These are phyloP conservation scores for Tuber microsphaerosporum DNA, from an alignment of 495 filamentous ascomycete species.

Conservation along the genomic window DNA sequence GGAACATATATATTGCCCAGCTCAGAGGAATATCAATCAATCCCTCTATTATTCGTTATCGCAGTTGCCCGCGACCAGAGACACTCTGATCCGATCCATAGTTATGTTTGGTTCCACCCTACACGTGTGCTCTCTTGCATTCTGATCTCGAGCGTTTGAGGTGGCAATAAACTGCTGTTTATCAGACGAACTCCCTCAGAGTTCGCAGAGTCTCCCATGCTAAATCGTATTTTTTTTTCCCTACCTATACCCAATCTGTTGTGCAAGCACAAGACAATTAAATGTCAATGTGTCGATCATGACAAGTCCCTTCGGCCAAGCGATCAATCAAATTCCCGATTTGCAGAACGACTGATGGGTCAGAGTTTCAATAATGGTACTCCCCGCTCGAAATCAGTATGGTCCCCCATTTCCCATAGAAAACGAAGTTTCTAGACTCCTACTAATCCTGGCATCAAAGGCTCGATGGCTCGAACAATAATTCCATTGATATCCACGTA, in stretches of 20 bases:
- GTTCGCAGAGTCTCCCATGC: conserved; percentile 20
- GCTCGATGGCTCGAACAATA: background rate
- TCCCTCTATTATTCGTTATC: conserved; percentile 29
- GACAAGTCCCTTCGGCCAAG: conserved; percentile 18
- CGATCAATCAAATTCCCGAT: conserved; percentile 31
- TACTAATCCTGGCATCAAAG: conserved; percentile 1
- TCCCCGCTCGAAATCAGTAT: conserved; percentile 23
- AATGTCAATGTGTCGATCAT: conserved; percentile 32
- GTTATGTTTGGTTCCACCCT: conserved; percentile 19
- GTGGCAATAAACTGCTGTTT: conserved; percentile 32
- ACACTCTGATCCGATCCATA: conserved; percentile 33
- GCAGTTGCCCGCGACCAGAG: conserved; percentile 24
- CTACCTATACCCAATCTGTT: conserved; percentile 22
- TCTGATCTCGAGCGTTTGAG: conserved; percentile 4
- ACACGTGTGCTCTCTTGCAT: conserved; percentile 26
- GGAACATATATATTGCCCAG: conserved; percentile 20
- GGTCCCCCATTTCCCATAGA: conserved; percentile 24
- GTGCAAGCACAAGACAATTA: conserved; percentile 27
- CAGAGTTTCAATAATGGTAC: conserved; percentile 15
- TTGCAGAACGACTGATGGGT: conserved; percentile 34
- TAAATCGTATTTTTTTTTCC: conserved; percentile 15
- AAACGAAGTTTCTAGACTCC: conserved; percentile 11
- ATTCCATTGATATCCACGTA: conserved; percentile 3
- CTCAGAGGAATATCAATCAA: conserved; percentile 33
- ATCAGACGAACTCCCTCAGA: conserved; percentile 30